These are phyloP conservation scores for Speleostelium caveatum DNA, from an alignment of 78 protist species.

Conservation along the genomic window DNA sequence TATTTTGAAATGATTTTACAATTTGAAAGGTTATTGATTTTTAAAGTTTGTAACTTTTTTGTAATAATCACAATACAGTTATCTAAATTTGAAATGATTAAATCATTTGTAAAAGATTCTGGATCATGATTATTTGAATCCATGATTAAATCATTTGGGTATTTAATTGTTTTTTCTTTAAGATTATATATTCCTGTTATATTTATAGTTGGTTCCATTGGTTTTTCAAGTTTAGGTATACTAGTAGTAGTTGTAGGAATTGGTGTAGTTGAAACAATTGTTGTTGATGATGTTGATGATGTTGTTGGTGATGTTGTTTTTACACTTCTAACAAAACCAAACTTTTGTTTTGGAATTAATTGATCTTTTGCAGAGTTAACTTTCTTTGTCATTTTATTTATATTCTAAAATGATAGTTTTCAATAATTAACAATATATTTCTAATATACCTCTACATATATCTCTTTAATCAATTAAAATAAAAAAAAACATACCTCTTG, in stretches of 20 bases:
- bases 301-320: constrained; percentile 5
- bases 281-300: not conserved
- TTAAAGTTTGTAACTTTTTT: constrained; percentile 10
- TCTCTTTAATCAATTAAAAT: not conserved
- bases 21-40: constrained; percentile 7
- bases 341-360: constrained; percentile 48
- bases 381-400: not conserved
- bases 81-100: constrained; percentile 19
- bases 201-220: not conserved
- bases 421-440: not conserved
- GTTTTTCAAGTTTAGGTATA: not conserved
- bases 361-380: constrained; percentile 15
- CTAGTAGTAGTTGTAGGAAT: not conserved
- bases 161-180: not conserved
- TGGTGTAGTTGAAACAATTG: not conserved
- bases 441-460: not conserved
- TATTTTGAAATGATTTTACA: not conserved
- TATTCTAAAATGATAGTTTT: not conserved
- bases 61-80: constrained; percentile 15
- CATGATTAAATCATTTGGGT: not conserved
- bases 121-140: no score
- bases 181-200: not conserved
- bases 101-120: constrained; percentile 19
- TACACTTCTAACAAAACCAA: constrained; percentile 33
- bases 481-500: not conserved